Base-by-base conservation (phyloP, 805 yeast genomes). In the Saturnispora dispora region DNA sequence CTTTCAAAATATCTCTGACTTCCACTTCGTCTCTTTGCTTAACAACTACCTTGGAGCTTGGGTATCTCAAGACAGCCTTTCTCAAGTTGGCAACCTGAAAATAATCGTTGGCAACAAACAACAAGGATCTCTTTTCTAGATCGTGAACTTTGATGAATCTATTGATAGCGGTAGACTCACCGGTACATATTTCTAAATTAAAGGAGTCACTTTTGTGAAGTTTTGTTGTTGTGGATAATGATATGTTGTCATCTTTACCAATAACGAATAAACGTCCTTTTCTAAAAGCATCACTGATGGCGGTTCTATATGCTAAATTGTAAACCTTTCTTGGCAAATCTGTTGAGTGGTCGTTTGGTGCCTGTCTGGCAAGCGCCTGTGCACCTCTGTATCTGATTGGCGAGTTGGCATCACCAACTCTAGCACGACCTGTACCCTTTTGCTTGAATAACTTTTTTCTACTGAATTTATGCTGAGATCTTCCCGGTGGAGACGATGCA, bases 331-430 rank as follows among this genome's bases (percentile, higher is more conserved):
- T 63, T 22, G 95, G 95, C 58, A 93, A 74, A 10, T 76, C 79
- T 2, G 96, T 84, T 28, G 89, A 76, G 76, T 83, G 82, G 66
- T 91, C 96, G 62, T 85, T 88, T 46, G 96, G 96, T 3, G 96
- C 96, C 50, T 78, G 79, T 64, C 93, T 83, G 15, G 93, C 96
- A 61, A 84, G 79, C 0, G 98, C 97, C 60, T 83, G 76, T 49
- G 91, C 89, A 66, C 96, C 96, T 62, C 85, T 88, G 62, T 80
- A 82, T 71, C 96, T 82, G 44, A 83, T 85, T 47, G 99, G 99
- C 23, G 96, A 88, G 62, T 90, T 91, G 53, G 86, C 89, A 69
- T 90, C 97, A 72, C 99, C 99, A 50, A 81, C 84, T 75, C 99
- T 83, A 50, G 99, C 99, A 55, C 78, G 77, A 70, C 99, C 99